Conservation (phyloP, 345 rosid species). For the Psidium guajava region DNA sequence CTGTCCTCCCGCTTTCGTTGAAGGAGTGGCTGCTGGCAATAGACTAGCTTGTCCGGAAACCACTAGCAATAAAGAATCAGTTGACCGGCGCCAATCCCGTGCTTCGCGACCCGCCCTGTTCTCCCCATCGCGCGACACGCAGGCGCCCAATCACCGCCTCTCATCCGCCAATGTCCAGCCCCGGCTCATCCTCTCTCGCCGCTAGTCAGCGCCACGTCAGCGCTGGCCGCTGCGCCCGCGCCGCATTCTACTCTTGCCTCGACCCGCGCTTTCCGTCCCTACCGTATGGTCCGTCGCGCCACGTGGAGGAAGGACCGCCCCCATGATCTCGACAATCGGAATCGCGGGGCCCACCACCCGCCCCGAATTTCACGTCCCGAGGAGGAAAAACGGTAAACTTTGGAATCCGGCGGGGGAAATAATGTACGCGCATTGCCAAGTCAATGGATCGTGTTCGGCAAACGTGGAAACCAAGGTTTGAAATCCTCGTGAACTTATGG, state of each 20-base stretch:
- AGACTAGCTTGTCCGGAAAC: neutral
- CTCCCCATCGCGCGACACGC: neutral
- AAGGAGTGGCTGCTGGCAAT: neutral
- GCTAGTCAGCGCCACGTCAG: neutral
- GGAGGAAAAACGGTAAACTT: neutral
- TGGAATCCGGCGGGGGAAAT: neutral
- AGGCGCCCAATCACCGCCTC: neutral
- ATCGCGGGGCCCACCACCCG: neutral
- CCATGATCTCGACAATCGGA: neutral
- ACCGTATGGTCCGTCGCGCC: neutral
- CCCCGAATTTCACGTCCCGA: neutral
- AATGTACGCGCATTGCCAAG: neutral
- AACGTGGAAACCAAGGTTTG: neutral
- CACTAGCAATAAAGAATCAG: neutral
- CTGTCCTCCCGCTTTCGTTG: neutral
- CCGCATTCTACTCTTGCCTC: neutral
- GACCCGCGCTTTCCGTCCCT: neutral
- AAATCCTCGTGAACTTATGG: neutral
- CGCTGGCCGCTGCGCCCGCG: neutral
- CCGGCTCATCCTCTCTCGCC: neutral
- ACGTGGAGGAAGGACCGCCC: neutral
- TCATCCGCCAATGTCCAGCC: neutral
- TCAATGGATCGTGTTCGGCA: neutral
- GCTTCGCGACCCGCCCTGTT: neutral
- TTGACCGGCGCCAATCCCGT: neutral